Evolutionary conservation across 768 basidiomycete genomes (phyloP).

Genomic region (Tricholoma hemisulphureum): DNA sequence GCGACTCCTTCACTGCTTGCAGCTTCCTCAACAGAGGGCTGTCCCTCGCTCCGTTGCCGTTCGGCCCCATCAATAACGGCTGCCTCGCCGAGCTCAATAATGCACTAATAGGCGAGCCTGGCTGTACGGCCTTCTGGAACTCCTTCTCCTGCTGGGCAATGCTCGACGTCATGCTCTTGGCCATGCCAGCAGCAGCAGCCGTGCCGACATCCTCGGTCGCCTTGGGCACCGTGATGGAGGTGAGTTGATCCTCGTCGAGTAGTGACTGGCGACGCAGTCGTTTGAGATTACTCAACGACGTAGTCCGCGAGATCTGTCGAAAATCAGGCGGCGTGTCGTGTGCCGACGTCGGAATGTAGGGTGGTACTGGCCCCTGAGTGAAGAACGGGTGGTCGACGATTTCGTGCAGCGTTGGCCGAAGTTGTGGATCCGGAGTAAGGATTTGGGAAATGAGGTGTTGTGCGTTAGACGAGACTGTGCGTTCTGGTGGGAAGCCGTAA

Average conservation of each 20-base stretch:
- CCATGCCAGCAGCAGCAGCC: conserved; percentile 21
- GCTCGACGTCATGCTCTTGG: conserved; percentile 52
- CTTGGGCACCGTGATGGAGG: conserved; percentile 43
- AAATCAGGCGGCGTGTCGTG: conserved; percentile 78
- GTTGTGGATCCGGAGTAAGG: conserved; percentile 78
- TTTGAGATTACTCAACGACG: conserved; percentile 68
- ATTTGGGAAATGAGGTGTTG: conserved; percentile 80
- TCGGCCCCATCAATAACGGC: conserved; percentile 70
- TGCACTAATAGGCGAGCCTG: conserved; percentile 91
- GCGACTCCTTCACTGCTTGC: conserved; percentile 58
- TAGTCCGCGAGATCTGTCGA: conserved; percentile 55
- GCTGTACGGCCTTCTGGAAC: conserved; percentile 94
- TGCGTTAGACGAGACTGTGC: conserved; percentile 65
- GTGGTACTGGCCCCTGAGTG: conserved; percentile 73
- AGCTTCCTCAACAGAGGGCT: conserved; percentile 51
- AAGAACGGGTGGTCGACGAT: conserved; percentile 88
- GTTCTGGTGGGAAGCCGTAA: conserved; percentile 87
- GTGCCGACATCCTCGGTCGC: conserved; percentile 12
- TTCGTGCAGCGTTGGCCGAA: conserved; percentile 80
- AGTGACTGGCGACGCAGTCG: conserved; percentile 60
- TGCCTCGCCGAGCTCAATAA: conserved; percentile 86
- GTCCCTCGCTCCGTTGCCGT: conserved; percentile 29
- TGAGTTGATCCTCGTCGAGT: conserved; percentile 61
- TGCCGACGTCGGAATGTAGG: conserved; percentile 77
- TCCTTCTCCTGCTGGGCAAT: conserved; percentile 91